Base-by-base conservation (phyloP, 2,329 filamentous ascomycete species). In the Stemphylium vesicarium region DNA sequence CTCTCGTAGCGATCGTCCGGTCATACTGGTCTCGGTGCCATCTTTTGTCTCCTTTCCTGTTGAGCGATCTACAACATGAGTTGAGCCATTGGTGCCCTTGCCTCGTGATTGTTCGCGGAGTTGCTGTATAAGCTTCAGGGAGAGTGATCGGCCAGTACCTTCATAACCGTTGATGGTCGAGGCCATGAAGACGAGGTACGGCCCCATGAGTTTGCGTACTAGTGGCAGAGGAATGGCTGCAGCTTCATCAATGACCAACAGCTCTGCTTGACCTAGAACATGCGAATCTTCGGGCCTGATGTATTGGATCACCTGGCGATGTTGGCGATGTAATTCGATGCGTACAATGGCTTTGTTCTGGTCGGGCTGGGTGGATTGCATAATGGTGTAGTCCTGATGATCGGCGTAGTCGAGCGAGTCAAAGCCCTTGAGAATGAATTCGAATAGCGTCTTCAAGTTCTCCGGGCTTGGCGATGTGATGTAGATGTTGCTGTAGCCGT, bases 121-220 rank as follows among this genome's bases (percentile, higher is more conserved):
- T 77, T 99, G 94, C 75, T 98, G 96, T 62, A 99, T 97, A 63
- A 99, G 83, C 79, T 99, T 99, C 49, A 99, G 81, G 0, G 95
- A 98, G 5, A 99, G 83, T 1, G 95, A 98, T 53, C 95, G 87
- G 36, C 95, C 95, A 6, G 95, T 99, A 52, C 95, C 95, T 79
- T 99, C 95, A 74, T 99, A 99, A 54, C 95, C 95, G 72, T 98
- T 98, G 79, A 99, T 97, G 1, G 95, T 99, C 0, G 95, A 99
- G 0, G 96, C 92, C 95, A 99, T 98, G 78, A 99, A 99, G 8
- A 98, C 92, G 33, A 99, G 82, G 76, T 99, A 99, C 12, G 94
- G 94, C 0, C 95, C 95, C 86, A 99, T 93, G 36, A 99, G 82
- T 78, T 97, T 97, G 65, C 89, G 85, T 7, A 99, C 95, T 2